phyloP scores from a whole-genome alignment of 345 rosid species.

The Ailanthus altissimus region DNA sequence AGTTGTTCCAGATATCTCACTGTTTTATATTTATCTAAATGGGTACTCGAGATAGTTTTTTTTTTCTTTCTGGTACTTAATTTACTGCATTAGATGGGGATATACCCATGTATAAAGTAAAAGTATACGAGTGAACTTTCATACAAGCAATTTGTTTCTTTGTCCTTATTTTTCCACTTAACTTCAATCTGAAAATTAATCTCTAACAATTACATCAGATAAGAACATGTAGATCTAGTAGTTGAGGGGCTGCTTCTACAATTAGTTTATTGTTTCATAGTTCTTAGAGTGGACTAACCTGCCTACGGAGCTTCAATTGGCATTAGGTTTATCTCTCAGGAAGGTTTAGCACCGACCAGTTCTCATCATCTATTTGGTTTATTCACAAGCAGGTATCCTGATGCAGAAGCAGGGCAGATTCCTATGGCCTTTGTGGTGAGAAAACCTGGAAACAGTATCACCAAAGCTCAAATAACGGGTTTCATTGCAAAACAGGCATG shows the following conservation, averaged over 20 bases:
- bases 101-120: not conserved
- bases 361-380: not conserved
- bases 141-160: not conserved
- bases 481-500: constrained; percentile 73
- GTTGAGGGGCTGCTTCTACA: not conserved
- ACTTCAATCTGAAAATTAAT: not conserved
- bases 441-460: constrained; percentile 61
- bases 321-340: not conserved
- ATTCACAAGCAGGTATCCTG: constrained; percentile 66
- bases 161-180: not conserved
- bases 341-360: not conserved
- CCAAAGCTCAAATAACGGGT: constrained; percentile 66
- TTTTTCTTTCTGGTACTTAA: too few species aligned
- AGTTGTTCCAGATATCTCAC: not conserved
- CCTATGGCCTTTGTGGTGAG: constrained; percentile 98
- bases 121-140: not conserved
- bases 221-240: not conserved
- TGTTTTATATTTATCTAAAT: not conserved
- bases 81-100: not conserved
- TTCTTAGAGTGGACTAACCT: not conserved
- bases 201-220: not conserved
- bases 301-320: not conserved
- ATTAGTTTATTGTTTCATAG: not conserved
- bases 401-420: constrained; percentile 91
- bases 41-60: not conserved